Percentiles rank a stretch among this genome's conserved stretches.
These are phyloP conservation scores for Insectozyma bohioensis DNA, from an alignment of 1,139 yeast genomes.

Conservation along the genomic window DNA sequence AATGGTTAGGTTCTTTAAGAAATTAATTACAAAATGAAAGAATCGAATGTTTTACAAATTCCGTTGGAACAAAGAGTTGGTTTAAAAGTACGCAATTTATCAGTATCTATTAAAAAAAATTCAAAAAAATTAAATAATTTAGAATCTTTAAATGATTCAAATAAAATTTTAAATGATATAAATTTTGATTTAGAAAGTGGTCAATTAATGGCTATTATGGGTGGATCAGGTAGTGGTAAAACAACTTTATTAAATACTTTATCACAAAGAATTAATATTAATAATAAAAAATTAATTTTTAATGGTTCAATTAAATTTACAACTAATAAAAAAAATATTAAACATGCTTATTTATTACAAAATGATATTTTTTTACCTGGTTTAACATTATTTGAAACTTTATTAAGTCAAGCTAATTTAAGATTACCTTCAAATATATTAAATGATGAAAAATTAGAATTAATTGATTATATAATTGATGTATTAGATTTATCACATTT, in stretches of 20 bases:
- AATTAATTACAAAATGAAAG: constrained; percentile 4
- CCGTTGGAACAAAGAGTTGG: constrained; percentile 27
- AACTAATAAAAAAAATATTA: constrained; percentile 20
- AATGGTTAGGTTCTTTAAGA: too few species aligned
- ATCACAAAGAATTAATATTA: constrained; percentile 55
- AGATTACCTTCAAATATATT: constrained; percentile 49
- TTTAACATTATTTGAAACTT: constrained; percentile 68
- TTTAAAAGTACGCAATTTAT: constrained; percentile 28
- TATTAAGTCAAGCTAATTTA: constrained; percentile 68
- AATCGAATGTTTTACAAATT: constrained; percentile 19
- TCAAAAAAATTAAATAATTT: constrained; percentile 4
- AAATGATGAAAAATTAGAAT: constrained; percentile 36
- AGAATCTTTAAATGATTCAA: constrained; percentile 4
- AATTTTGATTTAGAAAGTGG: constrained; percentile 56
- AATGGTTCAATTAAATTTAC: constrained; percentile 28
- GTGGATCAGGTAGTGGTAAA: constrained; percentile 87
- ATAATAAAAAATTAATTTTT: constrained; percentile 31
- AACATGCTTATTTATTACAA: constrained; percentile 73
- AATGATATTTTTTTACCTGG: constrained; percentile 73
- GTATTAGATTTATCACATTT: constrained; percentile 65
- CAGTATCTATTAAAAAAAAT: constrained; percentile 25
- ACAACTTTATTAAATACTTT: constrained; percentile 75
- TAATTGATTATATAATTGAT: constrained; percentile 59
- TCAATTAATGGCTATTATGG: constrained; percentile 67
- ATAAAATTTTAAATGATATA: constrained; percentile 39